phyloP scores from a whole-genome alignment of 768 basidiomycete species.

The Filobasidium floriforme region DNA sequence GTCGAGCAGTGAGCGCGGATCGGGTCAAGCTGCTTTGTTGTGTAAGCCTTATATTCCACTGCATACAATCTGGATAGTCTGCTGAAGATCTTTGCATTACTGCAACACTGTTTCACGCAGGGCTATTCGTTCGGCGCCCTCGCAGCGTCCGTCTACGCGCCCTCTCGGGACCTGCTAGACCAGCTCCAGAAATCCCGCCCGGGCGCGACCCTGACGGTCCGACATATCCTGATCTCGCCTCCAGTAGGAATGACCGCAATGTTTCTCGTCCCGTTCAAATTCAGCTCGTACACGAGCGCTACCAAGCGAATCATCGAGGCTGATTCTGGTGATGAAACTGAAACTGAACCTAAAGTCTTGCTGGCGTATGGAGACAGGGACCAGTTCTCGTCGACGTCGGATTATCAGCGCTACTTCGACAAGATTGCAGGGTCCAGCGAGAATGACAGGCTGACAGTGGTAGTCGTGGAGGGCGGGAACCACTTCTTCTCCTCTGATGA shows the following conservation, averaged over 20 bases:
- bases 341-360: neutral
- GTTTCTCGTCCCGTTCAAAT: constrained; percentile 18
- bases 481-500: neutral
- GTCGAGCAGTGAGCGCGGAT: neutral
- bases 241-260: constrained; percentile 15
- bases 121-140: constrained; percentile 22
- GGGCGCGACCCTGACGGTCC: neutral
- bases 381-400: constrained; percentile 5
- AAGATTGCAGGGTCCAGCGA: neutral
- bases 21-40: constrained; percentile 9
- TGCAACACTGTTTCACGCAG: neutral
- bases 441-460: neutral
- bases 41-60: neutral
- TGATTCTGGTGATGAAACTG: too few relatives aligned
- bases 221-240: constrained; percentile 22
- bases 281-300: constrained; percentile 3
- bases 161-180: neutral
- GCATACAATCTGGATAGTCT: too few relatives aligned
- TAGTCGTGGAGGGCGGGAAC: neutral
- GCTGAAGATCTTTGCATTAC: neutral
- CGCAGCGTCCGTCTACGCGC: constrained; percentile 7
- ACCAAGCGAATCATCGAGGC: neutral
- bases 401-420: neutral
- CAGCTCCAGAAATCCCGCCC: neutral
- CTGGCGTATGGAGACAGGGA: constrained; percentile 11